These are phyloP conservation scores for Ophiostoma pallidulum DNA, from an alignment of 2,329 filamentous ascomycete species.

Conservation along the genomic window DNA sequence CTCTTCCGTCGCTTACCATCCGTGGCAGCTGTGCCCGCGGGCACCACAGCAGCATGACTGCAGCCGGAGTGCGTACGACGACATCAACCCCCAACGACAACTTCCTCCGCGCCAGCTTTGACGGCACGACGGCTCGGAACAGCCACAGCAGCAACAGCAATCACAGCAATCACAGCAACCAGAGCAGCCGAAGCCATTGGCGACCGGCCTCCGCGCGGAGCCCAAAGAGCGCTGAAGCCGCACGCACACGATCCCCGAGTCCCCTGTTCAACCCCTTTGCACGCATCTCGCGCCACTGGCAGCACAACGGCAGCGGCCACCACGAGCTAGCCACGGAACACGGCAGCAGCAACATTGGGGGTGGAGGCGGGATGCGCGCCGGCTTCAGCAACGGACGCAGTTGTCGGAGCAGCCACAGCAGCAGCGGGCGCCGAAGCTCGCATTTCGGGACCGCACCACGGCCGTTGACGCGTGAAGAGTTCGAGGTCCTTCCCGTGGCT, in stretches of 20 bases:
- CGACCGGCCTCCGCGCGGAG: conserved; percentile 1
- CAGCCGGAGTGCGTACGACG: background rate
- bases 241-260: conserved; percentile 3
- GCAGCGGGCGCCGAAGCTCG: conserved; percentile 16
- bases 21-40: too few species aligned
- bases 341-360: background rate
- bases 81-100: conserved; percentile 1
- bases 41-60: too few species aligned
- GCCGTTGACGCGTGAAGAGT: conserved; percentile 36
- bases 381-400: conserved; percentile 6
- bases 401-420: conserved; percentile 6
- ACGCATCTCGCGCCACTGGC: conserved; percentile 3
- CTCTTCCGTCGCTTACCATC: too few species aligned
- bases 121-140: background rate
- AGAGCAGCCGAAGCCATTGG: conserved; percentile 5
- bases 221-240: background rate
- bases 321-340: background rate
- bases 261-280: conserved; percentile 13
- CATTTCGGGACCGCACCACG: conserved; percentile 18
- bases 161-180: background rate
- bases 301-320: background rate
- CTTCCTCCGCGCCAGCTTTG: conserved; percentile 4
- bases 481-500: conserved; percentile 39
- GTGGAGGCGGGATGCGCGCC: background rate
- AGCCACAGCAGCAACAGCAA: background rate